Evolutionary conservation across 2,329 filamentous ascomycete species (phyloP), one percentile per base, ranked within the genome.

Genomic region (Xylaria sp.): DNA sequence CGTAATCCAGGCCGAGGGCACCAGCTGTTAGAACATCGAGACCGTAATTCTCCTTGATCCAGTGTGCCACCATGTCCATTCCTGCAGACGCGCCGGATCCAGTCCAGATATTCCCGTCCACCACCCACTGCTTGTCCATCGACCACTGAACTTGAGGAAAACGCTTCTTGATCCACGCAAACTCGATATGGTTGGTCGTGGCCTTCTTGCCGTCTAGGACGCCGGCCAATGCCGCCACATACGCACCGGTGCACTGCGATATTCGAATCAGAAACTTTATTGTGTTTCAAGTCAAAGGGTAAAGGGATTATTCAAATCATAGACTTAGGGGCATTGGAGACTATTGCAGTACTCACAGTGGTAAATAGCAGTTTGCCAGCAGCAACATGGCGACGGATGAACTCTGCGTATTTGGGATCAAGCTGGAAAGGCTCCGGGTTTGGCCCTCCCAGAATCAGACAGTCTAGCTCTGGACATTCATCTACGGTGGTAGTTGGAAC

Each of bases 301-400:
- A n/a, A n/a, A n/a, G n/a, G n/a, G n/a, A n/a, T n/a, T n/a, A n/a
- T n/a, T n/a, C n/a, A n/a, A n/a, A n/a, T n/a, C 5, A 9, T 19
- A 19, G 17, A 47, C 2, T 35, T 15, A 14, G 8, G 23, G 17
- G 33, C 6, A 1, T 17, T 4, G 14, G 6, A 15, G 15, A 11
- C 11, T 49, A 3, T 15, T 38, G n/a, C n/a, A 11, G 17, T 35
- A 61, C 59, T 61, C 25, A 61, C 59, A 1, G 35, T 63, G 2
- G 60, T 63, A 1, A 63, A 59, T 2, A 63, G 11, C 5, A 23
- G 9, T 15, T 63, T 63, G 11, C 60, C 60, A 23, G 60, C 28
- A n/a, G 60, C 60, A n/a, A 63, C 60, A 31, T 63, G 60, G 9
- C 60, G 60, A 8, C 60, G 60, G 15, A 63, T 63, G 17, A 63